phyloP scores from a whole-genome alignment of 371 early-diverging fungal genomes.

The Mortierella sp. region DNA sequence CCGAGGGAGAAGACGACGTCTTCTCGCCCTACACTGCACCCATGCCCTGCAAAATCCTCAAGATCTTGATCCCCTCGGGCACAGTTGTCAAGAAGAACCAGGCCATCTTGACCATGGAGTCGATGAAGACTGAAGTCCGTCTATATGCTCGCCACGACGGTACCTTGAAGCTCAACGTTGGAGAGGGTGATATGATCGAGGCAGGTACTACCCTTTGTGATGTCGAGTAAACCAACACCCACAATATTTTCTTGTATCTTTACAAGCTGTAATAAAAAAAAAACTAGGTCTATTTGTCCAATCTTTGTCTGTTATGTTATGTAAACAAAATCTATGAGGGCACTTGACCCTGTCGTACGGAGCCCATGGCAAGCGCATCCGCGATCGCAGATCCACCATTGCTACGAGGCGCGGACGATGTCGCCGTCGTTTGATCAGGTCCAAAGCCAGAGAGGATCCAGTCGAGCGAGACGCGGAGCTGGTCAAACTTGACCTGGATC shows the following conservation, averaged over 20 bases:
- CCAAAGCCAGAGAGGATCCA: slow-evolving; percentile 49
- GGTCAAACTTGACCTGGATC: slow-evolving; percentile 36
- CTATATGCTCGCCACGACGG: slow-evolving; percentile 75
- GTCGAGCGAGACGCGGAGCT: slow-evolving; percentile 48
- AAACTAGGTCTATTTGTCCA: not conserved
- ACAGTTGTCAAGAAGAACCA: slow-evolving; percentile 72
- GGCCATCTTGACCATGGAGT: slow-evolving; percentile 77
- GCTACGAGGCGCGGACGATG: not conserved
- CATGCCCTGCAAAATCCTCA: slow-evolving; percentile 82
- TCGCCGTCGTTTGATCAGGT: not conserved
- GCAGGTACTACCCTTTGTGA: slow-evolving; percentile 76
- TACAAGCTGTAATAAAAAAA: not conserved
- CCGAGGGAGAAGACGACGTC: slow-evolving; percentile 59
- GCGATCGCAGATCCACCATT: not conserved
- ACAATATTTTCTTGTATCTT: not conserved
- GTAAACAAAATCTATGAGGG: not conserved
- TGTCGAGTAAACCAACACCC: slow-evolving; percentile 55
- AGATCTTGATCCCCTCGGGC: slow-evolving; percentile 69
- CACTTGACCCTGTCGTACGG: not conserved
- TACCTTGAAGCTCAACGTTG: slow-evolving; percentile 70
- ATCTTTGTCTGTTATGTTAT: no score
- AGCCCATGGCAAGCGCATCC: not conserved
- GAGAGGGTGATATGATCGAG: slow-evolving; percentile 76
- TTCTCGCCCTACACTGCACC: slow-evolving; percentile 81
- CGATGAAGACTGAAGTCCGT: slow-evolving; percentile 85